Evolutionary conservation across 2,329 filamentous ascomycete species (phyloP).

Genomic region (Colletotrichum coccodes): DNA sequence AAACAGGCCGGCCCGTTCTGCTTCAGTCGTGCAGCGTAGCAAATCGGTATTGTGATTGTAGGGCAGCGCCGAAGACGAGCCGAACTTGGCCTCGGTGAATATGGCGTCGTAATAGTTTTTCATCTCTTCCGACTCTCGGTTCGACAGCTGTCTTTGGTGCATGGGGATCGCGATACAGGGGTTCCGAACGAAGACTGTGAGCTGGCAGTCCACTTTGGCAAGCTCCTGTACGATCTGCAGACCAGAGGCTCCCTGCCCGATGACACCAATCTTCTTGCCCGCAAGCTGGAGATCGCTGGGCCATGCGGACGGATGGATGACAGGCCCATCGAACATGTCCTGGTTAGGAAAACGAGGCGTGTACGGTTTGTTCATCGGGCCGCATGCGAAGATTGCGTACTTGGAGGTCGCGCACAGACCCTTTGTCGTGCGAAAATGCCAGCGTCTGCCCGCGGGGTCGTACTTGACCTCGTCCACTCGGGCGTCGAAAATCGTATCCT

Average conservation of each 20-base stretch:
- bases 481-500: slow-evolving; percentile 55
- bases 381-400: slow-evolving; percentile 56
- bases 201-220: slow-evolving; percentile 44
- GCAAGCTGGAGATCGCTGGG: slow-evolving; percentile 24
- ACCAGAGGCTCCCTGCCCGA: neutral
- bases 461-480: slow-evolving; percentile 52
- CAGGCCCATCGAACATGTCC: slow-evolving; percentile 39
- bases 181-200: slow-evolving; percentile 65
- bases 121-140: slow-evolving; percentile 54
- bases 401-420: slow-evolving; percentile 48
- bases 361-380: slow-evolving; percentile 55
- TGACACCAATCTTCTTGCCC: slow-evolving; percentile 7
- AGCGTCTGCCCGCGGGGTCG: slow-evolving; percentile 46
- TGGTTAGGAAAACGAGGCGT: slow-evolving; percentile 46
- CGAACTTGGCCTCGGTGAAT: slow-evolving; percentile 45
- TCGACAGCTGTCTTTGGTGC: slow-evolving; percentile 55
- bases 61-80: neutral
- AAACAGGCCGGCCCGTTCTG: slow-evolving; percentile 53
- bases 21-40: slow-evolving; percentile 37
- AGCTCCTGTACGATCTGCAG: slow-evolving; percentile 9
- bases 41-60: neutral
- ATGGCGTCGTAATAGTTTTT: slow-evolving; percentile 49
- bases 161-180: slow-evolving; percentile 69
- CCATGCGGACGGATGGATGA: slow-evolving; percentile 43
- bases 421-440: slow-evolving; percentile 54